Conservation (phyloP, 495 filamentous ascomycete species). For the Daldinia decipiens region DNA sequence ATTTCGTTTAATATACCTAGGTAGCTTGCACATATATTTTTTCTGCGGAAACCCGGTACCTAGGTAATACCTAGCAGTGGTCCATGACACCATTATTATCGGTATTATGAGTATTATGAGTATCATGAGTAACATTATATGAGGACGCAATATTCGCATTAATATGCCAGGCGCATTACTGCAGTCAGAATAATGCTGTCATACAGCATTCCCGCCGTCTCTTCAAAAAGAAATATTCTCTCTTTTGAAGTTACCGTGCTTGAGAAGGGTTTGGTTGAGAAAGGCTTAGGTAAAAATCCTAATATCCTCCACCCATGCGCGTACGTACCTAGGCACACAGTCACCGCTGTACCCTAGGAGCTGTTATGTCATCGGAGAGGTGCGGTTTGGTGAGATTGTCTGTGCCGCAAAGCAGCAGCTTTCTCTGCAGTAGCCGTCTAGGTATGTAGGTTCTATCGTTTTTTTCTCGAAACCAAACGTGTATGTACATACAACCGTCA, state of each 20-base stretch:
- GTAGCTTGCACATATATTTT: neutral
- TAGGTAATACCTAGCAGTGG: no score
- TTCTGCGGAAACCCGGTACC: slow-evolving; percentile 14
- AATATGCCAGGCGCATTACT: slow-evolving; percentile 18
- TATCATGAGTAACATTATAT: neutral
- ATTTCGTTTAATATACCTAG: slow-evolving; percentile 7
- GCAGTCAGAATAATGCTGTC: neutral
- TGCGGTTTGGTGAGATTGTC: slow-evolving; percentile 30
- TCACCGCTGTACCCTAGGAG: slow-evolving; percentile 6
- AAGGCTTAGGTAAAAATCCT: slow-evolving; percentile 1
- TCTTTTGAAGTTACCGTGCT: slow-evolving; percentile 10
- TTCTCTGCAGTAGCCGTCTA: slow-evolving; percentile 24
- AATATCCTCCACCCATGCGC: neutral
- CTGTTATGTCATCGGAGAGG: slow-evolving; percentile 34
- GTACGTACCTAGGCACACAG: slow-evolving; percentile 5
- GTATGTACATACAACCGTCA: slow-evolving; percentile 16
- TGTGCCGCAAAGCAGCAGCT: slow-evolving; percentile 35
- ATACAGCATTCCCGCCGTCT: slow-evolving; percentile 1
- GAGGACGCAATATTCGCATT: neutral
- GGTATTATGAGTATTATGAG: neutral
- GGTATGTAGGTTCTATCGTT: slow-evolving; percentile 27
- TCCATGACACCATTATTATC: neutral
- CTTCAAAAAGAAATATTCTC: neutral
- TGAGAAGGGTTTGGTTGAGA: slow-evolving; percentile 11
- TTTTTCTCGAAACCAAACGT: slow-evolving; percentile 22